Conservation (phyloP, 2,329 filamentous ascomycete genomes). For the Trichophyton benhamiae region DNA sequence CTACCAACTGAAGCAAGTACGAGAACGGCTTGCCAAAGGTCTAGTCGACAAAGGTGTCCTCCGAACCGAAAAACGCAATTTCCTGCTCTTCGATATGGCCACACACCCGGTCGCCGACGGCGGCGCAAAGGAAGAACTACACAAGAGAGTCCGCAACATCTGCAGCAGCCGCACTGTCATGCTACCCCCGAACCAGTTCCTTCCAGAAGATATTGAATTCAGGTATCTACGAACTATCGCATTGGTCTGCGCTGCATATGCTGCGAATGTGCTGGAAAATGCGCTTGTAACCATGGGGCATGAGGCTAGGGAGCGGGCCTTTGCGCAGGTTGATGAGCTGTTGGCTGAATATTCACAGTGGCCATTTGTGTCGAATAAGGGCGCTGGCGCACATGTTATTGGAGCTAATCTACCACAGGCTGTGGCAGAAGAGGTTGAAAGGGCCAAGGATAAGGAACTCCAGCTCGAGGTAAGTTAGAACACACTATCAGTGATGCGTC, state of each 20-base stretch:
- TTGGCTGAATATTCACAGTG: conserved; percentile 94
- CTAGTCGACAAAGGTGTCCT: conserved; percentile 98
- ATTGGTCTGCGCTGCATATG: conserved; percentile 97
- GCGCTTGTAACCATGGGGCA: conserved; percentile 88
- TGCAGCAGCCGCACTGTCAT: conserved; percentile 91
- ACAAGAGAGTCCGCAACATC: conserved; percentile 80
- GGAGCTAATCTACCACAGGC: conserved; percentile 85
- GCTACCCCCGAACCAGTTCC: conserved; percentile 70
- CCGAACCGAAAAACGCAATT: conserved; percentile 97
- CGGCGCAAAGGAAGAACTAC: conserved; percentile 94
- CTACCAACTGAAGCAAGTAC: conserved; percentile 98
- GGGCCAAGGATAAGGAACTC: conserved; percentile 81
- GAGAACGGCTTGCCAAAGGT: conserved; percentile 91
- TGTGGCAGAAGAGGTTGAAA: conserved; percentile 75
- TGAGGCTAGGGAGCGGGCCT: conserved; percentile 85
- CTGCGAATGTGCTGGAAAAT: conserved; percentile 95
- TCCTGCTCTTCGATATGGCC: conserved; percentile 98
- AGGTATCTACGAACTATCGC: conserved; percentile 80
- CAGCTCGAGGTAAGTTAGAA: conserved; percentile 73
- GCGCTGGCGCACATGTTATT: conserved; percentile 65
- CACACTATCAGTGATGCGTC: neutral
- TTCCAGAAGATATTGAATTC: conserved; percentile 90
- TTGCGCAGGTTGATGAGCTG: conserved; percentile 92
- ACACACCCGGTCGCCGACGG: conserved; percentile 95
- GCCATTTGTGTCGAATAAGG: conserved; percentile 75